Conservation (phyloP, 495 filamentous ascomycete species). For the Patellaria atrata region DNA sequence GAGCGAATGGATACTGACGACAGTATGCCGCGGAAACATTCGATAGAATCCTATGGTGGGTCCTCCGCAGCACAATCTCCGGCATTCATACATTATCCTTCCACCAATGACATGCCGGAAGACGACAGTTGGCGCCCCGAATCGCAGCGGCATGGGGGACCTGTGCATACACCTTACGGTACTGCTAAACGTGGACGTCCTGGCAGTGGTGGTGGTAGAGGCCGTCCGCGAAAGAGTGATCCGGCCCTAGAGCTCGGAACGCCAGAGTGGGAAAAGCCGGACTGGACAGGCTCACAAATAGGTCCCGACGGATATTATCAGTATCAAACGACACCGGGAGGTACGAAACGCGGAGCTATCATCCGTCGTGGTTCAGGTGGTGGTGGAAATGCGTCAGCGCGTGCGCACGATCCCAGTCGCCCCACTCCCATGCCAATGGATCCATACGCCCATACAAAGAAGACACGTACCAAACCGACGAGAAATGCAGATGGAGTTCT, state of each 20-base stretch:
- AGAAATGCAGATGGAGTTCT: constrained; percentile 30
- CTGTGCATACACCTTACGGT: constrained; percentile 9
- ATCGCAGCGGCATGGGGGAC: constrained; percentile 18
- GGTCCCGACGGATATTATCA: constrained; percentile 24
- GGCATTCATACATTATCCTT: constrained; percentile 19
- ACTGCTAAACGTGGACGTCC: constrained; percentile 18
- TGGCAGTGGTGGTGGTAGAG: constrained; percentile 21
- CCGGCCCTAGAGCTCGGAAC: constrained; percentile 15
- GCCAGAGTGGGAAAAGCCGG: constrained; percentile 24
- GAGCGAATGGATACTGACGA: constrained; percentile 20
- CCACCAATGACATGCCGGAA: constrained; percentile 18
- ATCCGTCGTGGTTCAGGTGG: constrained; percentile 19
- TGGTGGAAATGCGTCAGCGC: constrained; percentile 2
- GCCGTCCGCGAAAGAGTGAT: constrained; percentile 18
- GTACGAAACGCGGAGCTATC: constrained; percentile 6
- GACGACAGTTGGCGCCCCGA: constrained; percentile 26
- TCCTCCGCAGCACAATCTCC: background rate
- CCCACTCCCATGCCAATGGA: constrained; percentile 6
- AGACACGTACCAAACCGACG: constrained; percentile 28
- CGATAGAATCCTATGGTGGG: constrained; percentile 9
- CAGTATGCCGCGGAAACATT: constrained; percentile 12
- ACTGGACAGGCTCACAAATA: constrained; percentile 20
- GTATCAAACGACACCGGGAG: constrained; percentile 1
- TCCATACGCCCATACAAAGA: constrained; percentile 26
- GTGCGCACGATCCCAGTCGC: background rate